phyloP scores from a whole-genome alignment of 2,329 filamentous ascomycete species.

The Pyrenophora teres region DNA sequence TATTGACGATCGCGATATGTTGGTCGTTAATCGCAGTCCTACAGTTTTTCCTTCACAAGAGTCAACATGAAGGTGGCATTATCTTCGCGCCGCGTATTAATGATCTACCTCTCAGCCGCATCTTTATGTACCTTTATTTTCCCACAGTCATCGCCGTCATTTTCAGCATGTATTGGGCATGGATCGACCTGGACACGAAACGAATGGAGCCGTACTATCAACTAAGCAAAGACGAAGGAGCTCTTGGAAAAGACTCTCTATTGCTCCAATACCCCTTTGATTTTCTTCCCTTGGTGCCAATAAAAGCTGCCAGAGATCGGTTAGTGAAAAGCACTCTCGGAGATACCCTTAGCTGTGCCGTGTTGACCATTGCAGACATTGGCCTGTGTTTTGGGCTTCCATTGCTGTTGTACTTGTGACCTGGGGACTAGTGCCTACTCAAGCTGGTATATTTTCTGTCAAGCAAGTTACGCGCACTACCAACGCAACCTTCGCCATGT shows the following conservation, averaged over 20 bases:
- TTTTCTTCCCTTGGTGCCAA: constrained; percentile 49
- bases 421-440: constrained; percentile 60
- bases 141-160: constrained; percentile 61
- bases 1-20: constrained; percentile 16
- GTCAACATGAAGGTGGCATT: constrained; percentile 50
- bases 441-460: constrained; percentile 59
- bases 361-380: constrained; percentile 50
- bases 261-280: constrained; percentile 61
- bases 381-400: constrained; percentile 57
- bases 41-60: constrained; percentile 51
- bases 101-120: constrained; percentile 48
- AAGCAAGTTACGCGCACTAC: constrained; percentile 28
- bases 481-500: constrained; percentile 11
- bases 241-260: constrained; percentile 53
- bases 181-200: constrained; percentile 64
- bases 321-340: too few species aligned
- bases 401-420: constrained; percentile 57
- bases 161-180: constrained; percentile 63
- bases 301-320: neutral
- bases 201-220: constrained; percentile 66
- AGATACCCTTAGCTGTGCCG: too few species aligned
- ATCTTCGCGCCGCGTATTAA: constrained; percentile 45
- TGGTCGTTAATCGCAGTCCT: constrained; percentile 50
- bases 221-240: constrained; percentile 55
- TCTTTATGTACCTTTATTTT: constrained; percentile 54